Evolutionary conservation across 2,329 filamentous ascomycete genomes (phyloP), one percentile per base, ranked within the genome.

Genomic region (Trichoderma sp.): DNA sequence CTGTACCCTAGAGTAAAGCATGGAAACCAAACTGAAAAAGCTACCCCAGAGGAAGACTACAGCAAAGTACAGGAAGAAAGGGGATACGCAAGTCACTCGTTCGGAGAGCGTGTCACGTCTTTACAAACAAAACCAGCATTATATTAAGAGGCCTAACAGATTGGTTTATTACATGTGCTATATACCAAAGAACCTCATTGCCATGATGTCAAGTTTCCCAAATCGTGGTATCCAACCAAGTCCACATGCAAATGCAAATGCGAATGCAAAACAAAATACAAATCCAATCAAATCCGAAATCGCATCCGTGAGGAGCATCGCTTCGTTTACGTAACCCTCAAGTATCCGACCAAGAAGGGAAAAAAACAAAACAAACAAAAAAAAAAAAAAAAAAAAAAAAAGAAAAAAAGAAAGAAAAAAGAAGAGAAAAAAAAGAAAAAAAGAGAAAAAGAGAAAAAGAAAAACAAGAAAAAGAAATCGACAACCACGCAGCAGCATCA

Each of bases 401-500:
- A 34, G 15, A 5, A 19, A 59, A 48, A 52, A 29, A 22, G 8
- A 25, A n/a, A n/a, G n/a, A n/a, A n/a, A n/a, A n/a, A n/a, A n/a
- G n/a, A n/a, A n/a, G 4, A 12, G 25, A 52, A 54, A 32, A 29
- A 34, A 25, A 37, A 15, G 32, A 25, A 58, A 58, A 17, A 52
- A 13, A n/a, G 29, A 7, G 22, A 17, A 19, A 19, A 48, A 34
- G 15, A 5, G n/a, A 59, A 48, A 37, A 15, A 19, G 17, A 58
- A 58, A 17, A 52, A 13, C n/a, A 39, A 7, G 22, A 17, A 19
- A 19, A 48, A 34, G 15, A 5, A 19, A 59, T n/a, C n/a, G n/a
- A 48, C 9, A 57, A n/a, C 22, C 5, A 4, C 27, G 4, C 7
- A 35, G 10, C 42, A 8, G 12, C 42, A 25, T 42, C 70, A 81